phyloP scores from a whole-genome alignment of 2,329 filamentous ascomycete genomes.

The Hawksworthiomyces lignivorus region DNA sequence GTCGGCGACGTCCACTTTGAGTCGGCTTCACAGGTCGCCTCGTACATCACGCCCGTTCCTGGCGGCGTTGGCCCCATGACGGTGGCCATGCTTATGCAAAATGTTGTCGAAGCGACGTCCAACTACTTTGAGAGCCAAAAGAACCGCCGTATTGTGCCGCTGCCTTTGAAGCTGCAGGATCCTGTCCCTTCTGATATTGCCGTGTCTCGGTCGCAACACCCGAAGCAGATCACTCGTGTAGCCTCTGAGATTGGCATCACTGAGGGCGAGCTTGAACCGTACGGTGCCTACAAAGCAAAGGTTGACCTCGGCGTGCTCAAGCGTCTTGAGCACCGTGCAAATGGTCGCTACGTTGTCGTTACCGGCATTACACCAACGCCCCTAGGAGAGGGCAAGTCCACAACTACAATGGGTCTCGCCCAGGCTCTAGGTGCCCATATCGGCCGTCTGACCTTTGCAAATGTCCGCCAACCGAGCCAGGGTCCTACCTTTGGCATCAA shows the following conservation, averaged over 20 bases:
- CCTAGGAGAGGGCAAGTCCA: conserved; percentile 95
- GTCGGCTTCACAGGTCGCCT: conserved; percentile 75
- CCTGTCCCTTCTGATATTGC: conserved; percentile 96
- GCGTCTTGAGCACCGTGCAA: conserved; percentile 74
- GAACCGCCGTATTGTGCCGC: conserved; percentile 66
- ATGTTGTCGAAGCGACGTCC: conserved; percentile 81
- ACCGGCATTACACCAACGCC: conserved; percentile 96
- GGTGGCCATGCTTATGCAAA: conserved; percentile 94
- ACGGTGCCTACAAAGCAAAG: conserved; percentile 93
- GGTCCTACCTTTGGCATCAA: conserved; percentile 99
- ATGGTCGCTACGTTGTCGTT: conserved; percentile 87
- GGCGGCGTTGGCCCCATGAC: conserved; percentile 98
- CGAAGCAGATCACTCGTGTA: conserved; percentile 82
- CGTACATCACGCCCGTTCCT: conserved; percentile 89
- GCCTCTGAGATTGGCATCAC: conserved; percentile 84
- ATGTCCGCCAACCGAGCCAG: conserved; percentile 93
- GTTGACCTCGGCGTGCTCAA: conserved; percentile 76
- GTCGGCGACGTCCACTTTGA: conserved; percentile 95
- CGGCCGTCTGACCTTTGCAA: conserved; percentile 83
- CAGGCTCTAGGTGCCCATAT: conserved; percentile 89
- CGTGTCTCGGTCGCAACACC: conserved; percentile 78
- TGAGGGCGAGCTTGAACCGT: conserved; percentile 84
- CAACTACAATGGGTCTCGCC: conserved; percentile 90
- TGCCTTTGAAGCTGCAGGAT: conserved; percentile 70
- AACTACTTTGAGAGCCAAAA: conserved; percentile 78